Percentiles rank a stretch among this genome's conserved stretches.
Conservation (phyloP, 331 rosid species). For the Rhamnella rubrinervis region DNA sequence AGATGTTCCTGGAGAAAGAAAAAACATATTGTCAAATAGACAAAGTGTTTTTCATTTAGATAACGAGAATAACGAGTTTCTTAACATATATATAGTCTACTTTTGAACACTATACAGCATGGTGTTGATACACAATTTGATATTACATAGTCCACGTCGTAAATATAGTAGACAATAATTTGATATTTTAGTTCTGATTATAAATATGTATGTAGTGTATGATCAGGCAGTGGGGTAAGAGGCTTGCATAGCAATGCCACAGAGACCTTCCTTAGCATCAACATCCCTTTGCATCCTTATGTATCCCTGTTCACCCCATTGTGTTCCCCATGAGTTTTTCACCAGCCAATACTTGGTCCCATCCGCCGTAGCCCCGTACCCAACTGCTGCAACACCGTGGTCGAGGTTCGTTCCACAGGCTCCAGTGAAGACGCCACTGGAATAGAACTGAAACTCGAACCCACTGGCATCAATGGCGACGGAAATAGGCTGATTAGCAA, state of each 20-base stretch:
- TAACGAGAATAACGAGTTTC: no score
- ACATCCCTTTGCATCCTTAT: constrained; percentile 44
- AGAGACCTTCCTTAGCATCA: constrained; percentile 31
- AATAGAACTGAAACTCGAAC: constrained; percentile 41
- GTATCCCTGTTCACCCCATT: constrained; percentile 54
- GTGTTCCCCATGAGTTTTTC: constrained; percentile 51
- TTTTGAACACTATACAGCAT: no score
- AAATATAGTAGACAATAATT: no score
- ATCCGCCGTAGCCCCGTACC: constrained; percentile 32
- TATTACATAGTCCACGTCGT: no score
- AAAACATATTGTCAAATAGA: no score
- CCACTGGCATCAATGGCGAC: constrained; percentile 58
- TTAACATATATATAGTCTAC: no score
- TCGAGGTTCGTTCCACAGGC: constrained; percentile 45
- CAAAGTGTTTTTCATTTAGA: no score
- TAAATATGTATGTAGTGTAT: no score
- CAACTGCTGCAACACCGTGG: constrained; percentile 50
- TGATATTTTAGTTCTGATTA: no score
- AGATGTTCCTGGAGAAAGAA: no score
- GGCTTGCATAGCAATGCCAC: constrained; percentile 42
- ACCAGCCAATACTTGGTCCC: constrained; percentile 42
- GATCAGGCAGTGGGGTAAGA: constrained; percentile 24
- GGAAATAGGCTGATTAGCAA: constrained; percentile 49
- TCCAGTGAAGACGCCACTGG: constrained; percentile 46
- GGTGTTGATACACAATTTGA: no score